Evolutionary conservation across 2,329 filamentous ascomycete species (phyloP).

Genomic region (Colletotrichum falcatum): DNA sequence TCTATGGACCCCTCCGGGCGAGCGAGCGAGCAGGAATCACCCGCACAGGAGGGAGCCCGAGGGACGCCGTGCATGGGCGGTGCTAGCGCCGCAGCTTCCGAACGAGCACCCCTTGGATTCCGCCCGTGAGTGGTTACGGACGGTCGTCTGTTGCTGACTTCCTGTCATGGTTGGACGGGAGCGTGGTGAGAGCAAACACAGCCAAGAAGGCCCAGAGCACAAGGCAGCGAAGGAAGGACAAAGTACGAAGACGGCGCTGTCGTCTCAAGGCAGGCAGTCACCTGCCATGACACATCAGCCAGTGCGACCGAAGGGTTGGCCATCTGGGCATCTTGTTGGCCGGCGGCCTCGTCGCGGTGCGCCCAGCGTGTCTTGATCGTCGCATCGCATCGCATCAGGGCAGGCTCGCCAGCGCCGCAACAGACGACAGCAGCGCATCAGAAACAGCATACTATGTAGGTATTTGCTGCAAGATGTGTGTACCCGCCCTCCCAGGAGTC

Average conservation of each 20-base stretch:
- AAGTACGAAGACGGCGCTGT: conserved; percentile 5
- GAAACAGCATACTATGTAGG: conserved; percentile 38
- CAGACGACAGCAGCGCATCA: conserved; percentile 29
- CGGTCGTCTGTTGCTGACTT: conserved; percentile 13
- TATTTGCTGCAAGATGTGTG: conserved; percentile 40
- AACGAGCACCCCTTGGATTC: conserved; percentile 9
- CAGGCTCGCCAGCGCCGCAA: conserved; percentile 19
- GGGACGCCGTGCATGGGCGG: conserved; percentile 14
- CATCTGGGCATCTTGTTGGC: conserved; percentile 14
- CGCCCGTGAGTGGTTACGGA: conserved; percentile 3
- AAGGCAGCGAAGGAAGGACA: conserved; percentile 9
- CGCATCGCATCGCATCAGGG: conserved; percentile 27
- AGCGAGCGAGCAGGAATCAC: conserved; percentile 17
- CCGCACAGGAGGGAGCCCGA: conserved; percentile 4
- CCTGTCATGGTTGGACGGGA: conserved; percentile 17
- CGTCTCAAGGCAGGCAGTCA: conserved; percentile 21
- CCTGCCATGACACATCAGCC: conserved; percentile 9
- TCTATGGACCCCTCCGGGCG: conserved; percentile 15
- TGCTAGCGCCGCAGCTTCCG: conserved; percentile 27
- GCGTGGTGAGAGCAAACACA: neutral
- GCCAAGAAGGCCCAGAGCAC: neutral
- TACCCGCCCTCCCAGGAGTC: conserved; percentile 39
- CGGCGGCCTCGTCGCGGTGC: conserved; percentile 4
- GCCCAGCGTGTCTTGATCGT: conserved; percentile 34
- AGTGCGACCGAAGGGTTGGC: neutral